Conservation (phyloP, 1,284 basidiomycete species). For the Cryptococcus depauperatus region DNA sequence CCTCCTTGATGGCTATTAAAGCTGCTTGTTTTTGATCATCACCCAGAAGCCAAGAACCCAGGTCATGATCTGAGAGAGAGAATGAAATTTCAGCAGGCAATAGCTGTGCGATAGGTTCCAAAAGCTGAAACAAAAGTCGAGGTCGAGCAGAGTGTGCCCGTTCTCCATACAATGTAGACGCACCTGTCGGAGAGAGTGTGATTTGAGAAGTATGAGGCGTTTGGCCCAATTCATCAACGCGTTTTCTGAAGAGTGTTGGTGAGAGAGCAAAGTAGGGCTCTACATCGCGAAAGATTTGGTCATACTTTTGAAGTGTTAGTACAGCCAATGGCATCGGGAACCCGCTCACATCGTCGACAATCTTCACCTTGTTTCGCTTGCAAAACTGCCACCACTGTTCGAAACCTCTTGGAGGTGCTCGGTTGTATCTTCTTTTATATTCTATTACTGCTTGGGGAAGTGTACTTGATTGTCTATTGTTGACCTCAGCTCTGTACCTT, state of each 20-base stretch:
- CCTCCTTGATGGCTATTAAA: slow-evolving; percentile 18
- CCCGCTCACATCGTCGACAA: slow-evolving; percentile 43
- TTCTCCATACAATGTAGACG: slow-evolving; percentile 26
- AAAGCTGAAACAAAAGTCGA: slow-evolving; percentile 23
- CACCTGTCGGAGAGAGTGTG: slow-evolving; percentile 22
- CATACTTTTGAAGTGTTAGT: slow-evolving; percentile 30
- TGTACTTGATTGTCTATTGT: slow-evolving; percentile 43
- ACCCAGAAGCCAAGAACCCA: slow-evolving; percentile 34
- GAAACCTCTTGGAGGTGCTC: slow-evolving; percentile 47
- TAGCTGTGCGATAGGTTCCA: slow-evolving; percentile 31
- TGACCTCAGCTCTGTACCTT: too few species aligned
- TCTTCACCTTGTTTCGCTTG: slow-evolving; percentile 40
- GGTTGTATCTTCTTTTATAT: slow-evolving; percentile 43
- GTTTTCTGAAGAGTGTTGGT: slow-evolving; percentile 29
- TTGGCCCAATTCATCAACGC: slow-evolving; percentile 19
- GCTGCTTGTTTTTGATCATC: slow-evolving; percentile 31
- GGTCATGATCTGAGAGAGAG: slow-evolving; percentile 40
- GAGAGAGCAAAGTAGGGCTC: slow-evolving; percentile 40
- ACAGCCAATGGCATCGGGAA: slow-evolving; percentile 5
- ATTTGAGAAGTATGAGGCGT: slow-evolving; percentile 27
- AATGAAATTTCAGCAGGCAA: slow-evolving; percentile 31
- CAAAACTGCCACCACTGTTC: slow-evolving; percentile 44
- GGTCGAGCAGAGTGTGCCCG: slow-evolving; percentile 21
- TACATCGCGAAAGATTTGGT: slow-evolving; percentile 41
- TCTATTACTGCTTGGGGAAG: slow-evolving; percentile 43